These are phyloP conservation scores for Suillus plorans DNA, from an alignment of 768 basidiomycete genomes.

Conservation along the genomic window DNA sequence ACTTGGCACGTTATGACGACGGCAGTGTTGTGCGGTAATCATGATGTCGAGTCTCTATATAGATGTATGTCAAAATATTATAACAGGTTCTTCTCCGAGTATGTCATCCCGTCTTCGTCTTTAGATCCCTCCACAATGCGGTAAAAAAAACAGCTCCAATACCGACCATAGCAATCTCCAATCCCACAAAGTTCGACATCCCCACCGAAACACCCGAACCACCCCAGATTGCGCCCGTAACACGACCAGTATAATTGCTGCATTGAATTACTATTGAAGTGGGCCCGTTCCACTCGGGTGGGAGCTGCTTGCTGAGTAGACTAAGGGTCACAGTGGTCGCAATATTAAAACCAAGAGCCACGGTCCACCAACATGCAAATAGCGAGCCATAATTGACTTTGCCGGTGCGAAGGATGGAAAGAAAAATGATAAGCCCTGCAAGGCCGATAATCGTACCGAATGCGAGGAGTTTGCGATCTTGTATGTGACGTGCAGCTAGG, in stretches of 20 bases:
- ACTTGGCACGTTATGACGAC: no score
- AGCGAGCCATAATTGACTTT: conserved; percentile 48
- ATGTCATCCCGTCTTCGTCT: conserved; percentile 58
- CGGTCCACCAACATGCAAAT: conserved; percentile 43
- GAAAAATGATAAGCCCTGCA: conserved; percentile 50
- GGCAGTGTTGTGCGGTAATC: no score
- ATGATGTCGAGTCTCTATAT: no score
- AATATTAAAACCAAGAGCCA: conserved; percentile 73
- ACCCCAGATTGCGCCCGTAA: conserved; percentile 67
- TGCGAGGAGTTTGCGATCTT: conserved; percentile 60
- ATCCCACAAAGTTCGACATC: conserved; percentile 58
- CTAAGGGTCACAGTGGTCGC: conserved; percentile 68
- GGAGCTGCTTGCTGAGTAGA: conserved; percentile 67
- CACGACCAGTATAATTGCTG: conserved; percentile 66
- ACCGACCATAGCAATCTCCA: conserved; percentile 61
- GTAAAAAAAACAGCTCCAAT: conserved; percentile 55
- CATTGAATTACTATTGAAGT: conserved; percentile 62
- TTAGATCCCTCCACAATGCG: conserved; percentile 61
- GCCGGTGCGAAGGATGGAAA: conserved; percentile 43
- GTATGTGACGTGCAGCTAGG: conserved; percentile 52
- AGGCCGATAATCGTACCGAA: conserved; percentile 52
- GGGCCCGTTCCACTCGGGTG: conserved; percentile 57
- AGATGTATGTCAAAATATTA: no score
- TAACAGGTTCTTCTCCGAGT: background rate
- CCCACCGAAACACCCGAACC: conserved; percentile 55